Percentiles rank a stretch among this genome's conserved stretches.
These are phyloP conservation scores for Penicillium psychrosexuale DNA, from an alignment of 2,329 filamentous ascomycete genomes.

Conservation along the genomic window DNA sequence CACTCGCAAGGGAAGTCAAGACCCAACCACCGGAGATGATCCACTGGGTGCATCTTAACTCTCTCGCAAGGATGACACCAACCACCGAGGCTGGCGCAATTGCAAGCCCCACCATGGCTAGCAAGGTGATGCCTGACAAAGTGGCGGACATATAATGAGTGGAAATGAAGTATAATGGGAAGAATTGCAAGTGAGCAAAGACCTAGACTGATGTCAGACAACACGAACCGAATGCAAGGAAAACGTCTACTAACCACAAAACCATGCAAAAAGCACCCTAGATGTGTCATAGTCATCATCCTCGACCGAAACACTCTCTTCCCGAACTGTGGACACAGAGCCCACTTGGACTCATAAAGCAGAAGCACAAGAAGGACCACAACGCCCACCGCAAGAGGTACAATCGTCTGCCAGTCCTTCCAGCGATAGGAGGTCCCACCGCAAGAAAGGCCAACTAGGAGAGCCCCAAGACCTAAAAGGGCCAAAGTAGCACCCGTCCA, in stretches of 20 bases:
- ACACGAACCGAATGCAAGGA: background rate
- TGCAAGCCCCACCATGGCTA: conserved; percentile 35
- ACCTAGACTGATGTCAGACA: conserved; percentile 31
- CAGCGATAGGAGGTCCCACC: conserved; percentile 42
- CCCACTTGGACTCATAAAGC: conserved; percentile 36
- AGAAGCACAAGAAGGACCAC: conserved; percentile 32
- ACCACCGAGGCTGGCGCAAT: conserved; percentile 22
- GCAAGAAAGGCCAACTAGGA: conserved; percentile 46
- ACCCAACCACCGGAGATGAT: conserved; percentile 45
- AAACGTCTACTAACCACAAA: conserved; percentile 37
- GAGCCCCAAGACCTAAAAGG: conserved; percentile 34
- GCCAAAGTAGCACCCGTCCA: conserved; percentile 45
- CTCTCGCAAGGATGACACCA: conserved; percentile 16
- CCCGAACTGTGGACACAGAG: conserved; percentile 38
- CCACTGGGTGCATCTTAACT: conserved; percentile 32
- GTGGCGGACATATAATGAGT: conserved; percentile 34
- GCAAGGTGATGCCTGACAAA: conserved; percentile 38
- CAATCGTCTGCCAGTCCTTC: conserved; percentile 39
- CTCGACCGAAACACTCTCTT: conserved; percentile 37
- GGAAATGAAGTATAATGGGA: conserved; percentile 42
- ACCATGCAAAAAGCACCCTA: conserved; percentile 43
- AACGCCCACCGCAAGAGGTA: conserved; percentile 39
- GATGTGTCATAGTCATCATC: conserved; percentile 39
- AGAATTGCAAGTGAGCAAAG: conserved; percentile 44
- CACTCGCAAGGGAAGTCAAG: conserved; percentile 36